Conservation (phyloP, 1,284 basidiomycete species). For the Garcileccinum viscosum region DNA sequence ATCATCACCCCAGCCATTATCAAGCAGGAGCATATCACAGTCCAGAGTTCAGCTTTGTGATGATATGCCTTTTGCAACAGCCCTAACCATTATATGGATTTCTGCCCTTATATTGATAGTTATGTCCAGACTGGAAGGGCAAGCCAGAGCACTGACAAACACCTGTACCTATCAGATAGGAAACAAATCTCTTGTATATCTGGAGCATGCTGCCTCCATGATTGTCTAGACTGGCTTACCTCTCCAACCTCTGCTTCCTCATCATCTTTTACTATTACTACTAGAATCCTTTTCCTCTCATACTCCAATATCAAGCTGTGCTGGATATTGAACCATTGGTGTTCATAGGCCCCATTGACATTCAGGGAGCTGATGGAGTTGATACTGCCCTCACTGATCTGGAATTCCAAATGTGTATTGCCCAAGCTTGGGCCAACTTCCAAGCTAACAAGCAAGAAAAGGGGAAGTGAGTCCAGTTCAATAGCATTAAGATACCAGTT, state of each 20-base stretch:
- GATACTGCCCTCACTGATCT: background rate
- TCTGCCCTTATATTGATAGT: background rate
- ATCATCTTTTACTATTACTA: background rate
- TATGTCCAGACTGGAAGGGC: background rate
- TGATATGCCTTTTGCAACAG: background rate
- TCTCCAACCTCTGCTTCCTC: background rate
- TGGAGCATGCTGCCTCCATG: background rate
- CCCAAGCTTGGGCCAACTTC: too few relatives aligned
- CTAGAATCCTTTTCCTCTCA: background rate
- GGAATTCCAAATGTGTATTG: background rate
- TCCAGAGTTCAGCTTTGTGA: background rate
- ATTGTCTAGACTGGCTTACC: background rate
- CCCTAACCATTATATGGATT: background rate
- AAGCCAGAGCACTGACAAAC: background rate
- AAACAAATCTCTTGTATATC: background rate
- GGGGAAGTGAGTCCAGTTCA: background rate
- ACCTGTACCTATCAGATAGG: background rate
- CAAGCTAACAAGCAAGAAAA: background rate
- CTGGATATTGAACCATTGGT: background rate
- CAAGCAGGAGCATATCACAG: background rate
- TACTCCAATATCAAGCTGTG: background rate
- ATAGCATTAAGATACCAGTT: background rate
- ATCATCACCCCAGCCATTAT: background rate
- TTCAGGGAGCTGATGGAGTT: background rate
- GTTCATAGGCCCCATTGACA: background rate